A percentile compares a stretch with the other conserved stretches of the same genome.
These are phyloP conservation scores for Cryphonectria japonica DNA, from an alignment of 2,329 filamentous ascomycete genomes.

Conservation along the genomic window DNA sequence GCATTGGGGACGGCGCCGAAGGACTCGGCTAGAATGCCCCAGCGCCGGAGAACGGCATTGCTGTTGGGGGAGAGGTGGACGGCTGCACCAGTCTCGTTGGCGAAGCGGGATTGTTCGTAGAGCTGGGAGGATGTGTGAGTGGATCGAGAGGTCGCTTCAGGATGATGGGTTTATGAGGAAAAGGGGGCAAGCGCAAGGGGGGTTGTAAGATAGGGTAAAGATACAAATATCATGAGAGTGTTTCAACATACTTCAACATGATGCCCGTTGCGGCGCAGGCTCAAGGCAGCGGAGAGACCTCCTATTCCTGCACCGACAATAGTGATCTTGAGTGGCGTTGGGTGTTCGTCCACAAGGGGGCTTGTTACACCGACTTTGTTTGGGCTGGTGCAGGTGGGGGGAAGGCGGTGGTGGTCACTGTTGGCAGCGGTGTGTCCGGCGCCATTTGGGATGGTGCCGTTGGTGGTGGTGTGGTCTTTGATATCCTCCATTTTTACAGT, in stretches of 20 bases:
- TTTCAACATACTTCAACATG: slow-evolving; percentile 42
- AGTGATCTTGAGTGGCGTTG: slow-evolving; percentile 31
- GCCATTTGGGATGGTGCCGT: not conserved
- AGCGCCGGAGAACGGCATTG: slow-evolving; percentile 56
- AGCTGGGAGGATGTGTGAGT: slow-evolving; percentile 40
- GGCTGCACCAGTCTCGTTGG: slow-evolving; percentile 61
- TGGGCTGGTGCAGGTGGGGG: not conserved
- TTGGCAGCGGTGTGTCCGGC: not conserved
- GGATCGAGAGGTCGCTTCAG: no score
- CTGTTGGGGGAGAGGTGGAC: slow-evolving; percentile 66
- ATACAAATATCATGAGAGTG: not conserved
- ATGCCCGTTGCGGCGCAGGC: slow-evolving; percentile 56
- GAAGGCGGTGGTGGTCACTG: not conserved
- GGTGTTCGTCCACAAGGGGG: slow-evolving; percentile 24
- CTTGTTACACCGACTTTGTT: slow-evolving; percentile 24
- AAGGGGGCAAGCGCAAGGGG: no score
- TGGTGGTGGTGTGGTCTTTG: not conserved
- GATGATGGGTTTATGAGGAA: no score
- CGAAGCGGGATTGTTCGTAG: slow-evolving; percentile 59
- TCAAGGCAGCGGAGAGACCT: slow-evolving; percentile 56
- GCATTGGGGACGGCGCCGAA: slow-evolving; percentile 42
- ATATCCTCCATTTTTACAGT: not conserved
- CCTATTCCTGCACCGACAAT: slow-evolving; percentile 54
- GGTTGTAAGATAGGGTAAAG: no score
- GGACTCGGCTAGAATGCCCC: slow-evolving; percentile 43